Evolutionary conservation across 345 rosid genomes (phyloP), one percentile per base, ranked within the genome.

Genomic region (Arabis hirsuta): DNA sequence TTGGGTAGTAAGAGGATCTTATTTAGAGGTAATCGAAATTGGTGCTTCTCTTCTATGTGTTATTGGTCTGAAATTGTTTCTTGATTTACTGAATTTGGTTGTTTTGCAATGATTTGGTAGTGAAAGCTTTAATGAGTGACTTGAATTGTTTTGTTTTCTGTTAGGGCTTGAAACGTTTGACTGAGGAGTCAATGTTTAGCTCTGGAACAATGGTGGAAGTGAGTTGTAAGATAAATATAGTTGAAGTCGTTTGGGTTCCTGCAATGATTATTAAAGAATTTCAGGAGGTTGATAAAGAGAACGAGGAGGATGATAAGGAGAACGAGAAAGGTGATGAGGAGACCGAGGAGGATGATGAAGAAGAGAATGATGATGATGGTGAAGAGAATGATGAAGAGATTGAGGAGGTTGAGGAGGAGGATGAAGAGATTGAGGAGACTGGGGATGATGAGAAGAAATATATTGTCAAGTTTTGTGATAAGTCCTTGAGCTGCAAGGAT

Each of bases 221-320:
- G 39, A 71, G 61, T 3, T 20, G 3, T 62, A 16, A 16, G 29
- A 41, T 41, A 42, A 24, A 20, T 44, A 20, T 19, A 2, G 12
- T 0, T 0, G 62, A 62, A 46, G 26, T 6, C 12, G 32, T 55
- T 2, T 72, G 69, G 75, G 52, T 9, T 52, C 19, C 54, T 61
- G 67, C 75, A 42, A 19, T 61, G 44, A 31, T 71, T 4, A 42
- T 89, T 16, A 81, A 85, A 73, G 88, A 84, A 76, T 26, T 81
- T 8, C 26, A 62, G 36, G 62, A 50, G 36, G 11, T 6, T 34
- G 38, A 34, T 34, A 34, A 34, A 1, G 38, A 6, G 38, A 6
- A 6, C 9, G 38, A 34, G 38, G 9, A 34, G 9, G 38, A 7
- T 34, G 38, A 32, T 6, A 6, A 32, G 2, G 36, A 32, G 36